Base-by-base conservation (phyloP, 2,329 filamentous ascomycete species). In the Cordyceps cicadae region DNA sequence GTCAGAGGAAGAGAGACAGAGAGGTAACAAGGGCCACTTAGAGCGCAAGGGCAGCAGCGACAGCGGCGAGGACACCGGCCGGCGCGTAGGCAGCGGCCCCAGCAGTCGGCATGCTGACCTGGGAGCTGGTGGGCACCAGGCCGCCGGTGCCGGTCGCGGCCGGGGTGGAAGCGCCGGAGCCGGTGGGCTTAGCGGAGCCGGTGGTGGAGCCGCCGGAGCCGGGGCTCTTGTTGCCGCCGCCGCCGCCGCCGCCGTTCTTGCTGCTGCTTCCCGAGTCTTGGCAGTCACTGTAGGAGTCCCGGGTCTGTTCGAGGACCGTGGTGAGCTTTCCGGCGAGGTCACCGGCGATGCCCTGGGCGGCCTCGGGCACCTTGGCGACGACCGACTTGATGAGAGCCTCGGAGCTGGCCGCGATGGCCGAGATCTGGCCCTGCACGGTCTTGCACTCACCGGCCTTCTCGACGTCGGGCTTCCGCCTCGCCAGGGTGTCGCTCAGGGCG, bases 401-500 rank as follows among this genome's bases (percentile, higher is more conserved):
- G 67, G 67, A 67, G 53, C 59, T 59, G 9, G 34, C 52, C 59
- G 59, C 62, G 51, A 70, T 63, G 54, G 65, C 58, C 32, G 55
- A 52, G 12, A 69, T 57, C 62, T 67, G 62, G 43, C 64, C 62
- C 54, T 64, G 64, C 53, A 70, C 64, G 51, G 67, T 62, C 49
- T 63, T 59, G 64, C 69, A 70, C 19, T 69, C 67, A 61, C 64
- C 64, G 55, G 67, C 66, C 63, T 67, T 63, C 62, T 69, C 56
- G 61, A 70, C 63, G 24, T 63, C 54, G 41, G 60, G 26, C 66
- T 68, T 69, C 65, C 68, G 67, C 60, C 56, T 37, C 9, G 59
- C 24, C 3, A 62, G 57, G 21, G 51, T 21, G 17, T 60, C 79
- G 70, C 82, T 76, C 70, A 85, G 70, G 54, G 32, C 56, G 32